Percentiles rank a stretch among this genome's conserved stretches.
Evolutionary conservation across 768 basidiomycete species (phyloP).

Genomic region (Coprinellus micaceus): DNA sequence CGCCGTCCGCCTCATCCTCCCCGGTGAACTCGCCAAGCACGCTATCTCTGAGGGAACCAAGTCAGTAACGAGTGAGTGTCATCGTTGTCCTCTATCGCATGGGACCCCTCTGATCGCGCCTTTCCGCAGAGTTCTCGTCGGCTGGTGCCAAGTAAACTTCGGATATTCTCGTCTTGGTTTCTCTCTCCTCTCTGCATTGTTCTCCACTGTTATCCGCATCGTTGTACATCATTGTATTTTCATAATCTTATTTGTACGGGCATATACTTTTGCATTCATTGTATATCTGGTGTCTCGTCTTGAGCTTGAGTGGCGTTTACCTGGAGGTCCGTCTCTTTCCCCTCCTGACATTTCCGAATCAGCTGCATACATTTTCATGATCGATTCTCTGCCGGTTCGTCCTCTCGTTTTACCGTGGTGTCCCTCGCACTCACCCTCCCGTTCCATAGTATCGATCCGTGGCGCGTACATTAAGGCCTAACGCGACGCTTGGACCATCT

Average conservation of each 20-base stretch:
- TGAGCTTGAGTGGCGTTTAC: too few relatives aligned
- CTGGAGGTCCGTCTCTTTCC: too few relatives aligned
- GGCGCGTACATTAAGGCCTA: too few relatives aligned
- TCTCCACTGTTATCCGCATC: constrained; percentile 13
- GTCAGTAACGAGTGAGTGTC: constrained; percentile 48
- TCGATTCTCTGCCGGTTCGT: too few relatives aligned
- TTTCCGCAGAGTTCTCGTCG: constrained; percentile 18
- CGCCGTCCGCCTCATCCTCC: constrained; percentile 92
- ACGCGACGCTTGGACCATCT: too few relatives aligned
- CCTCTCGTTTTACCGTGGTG: too few relatives aligned
- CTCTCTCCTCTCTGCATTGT: not conserved
- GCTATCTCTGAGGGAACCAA: constrained; percentile 92
- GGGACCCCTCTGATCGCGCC: not conserved
- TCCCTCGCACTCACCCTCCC: too few relatives aligned
- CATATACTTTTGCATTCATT: constrained; percentile 1
- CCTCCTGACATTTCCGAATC: too few relatives aligned
- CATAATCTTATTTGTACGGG: constrained; percentile 7
- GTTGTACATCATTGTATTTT: constrained; percentile 18
- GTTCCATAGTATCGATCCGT: too few relatives aligned
- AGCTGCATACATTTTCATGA: too few relatives aligned
- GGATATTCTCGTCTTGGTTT: not conserved
- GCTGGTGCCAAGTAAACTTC: constrained; percentile 15
- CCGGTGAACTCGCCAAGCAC: constrained; percentile 97
- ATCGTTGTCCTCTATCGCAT: not conserved
- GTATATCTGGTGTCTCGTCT: not conserved